Percentiles rank a stretch among this genome's conserved stretches.
Evolutionary conservation across 306 rosid genomes (phyloP).

Genomic region (Mucuna pruriens): DNA sequence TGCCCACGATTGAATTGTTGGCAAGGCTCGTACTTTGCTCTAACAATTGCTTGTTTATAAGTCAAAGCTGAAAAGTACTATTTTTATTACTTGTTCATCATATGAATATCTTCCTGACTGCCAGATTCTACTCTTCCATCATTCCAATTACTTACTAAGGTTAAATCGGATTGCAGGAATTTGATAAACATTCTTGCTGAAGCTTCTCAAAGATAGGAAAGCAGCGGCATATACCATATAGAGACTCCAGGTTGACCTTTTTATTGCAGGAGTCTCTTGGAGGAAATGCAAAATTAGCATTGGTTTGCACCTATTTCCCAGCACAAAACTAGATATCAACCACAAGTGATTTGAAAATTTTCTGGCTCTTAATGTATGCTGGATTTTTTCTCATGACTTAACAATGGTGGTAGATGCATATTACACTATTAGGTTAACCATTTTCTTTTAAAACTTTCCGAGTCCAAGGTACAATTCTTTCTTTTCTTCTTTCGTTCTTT

Average conservation of each 20-base stretch:
- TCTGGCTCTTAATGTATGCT: background rate
- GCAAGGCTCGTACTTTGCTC: background rate
- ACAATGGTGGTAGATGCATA: conserved; percentile 65
- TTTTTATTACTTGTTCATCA: background rate
- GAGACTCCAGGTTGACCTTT: conserved; percentile 93
- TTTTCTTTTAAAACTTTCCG: no score
- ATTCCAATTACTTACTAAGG: conserved; percentile 23
- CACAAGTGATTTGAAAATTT: background rate
- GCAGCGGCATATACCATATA: conserved; percentile 91
- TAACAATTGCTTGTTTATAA: conserved; percentile 3
- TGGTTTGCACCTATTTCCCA: conserved; percentile 96
- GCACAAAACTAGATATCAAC: conserved; percentile 64
- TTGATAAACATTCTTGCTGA: conserved; percentile 96
- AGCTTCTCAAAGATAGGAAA: conserved; percentile 92
- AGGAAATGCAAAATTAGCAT: conserved; percentile 89
- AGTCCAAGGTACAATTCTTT: no score
- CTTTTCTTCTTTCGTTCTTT: no score
- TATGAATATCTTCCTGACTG: conserved; percentile 18
- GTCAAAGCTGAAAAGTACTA: background rate
- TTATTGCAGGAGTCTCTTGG: conserved; percentile 96
- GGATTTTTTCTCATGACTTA: conserved; percentile 40
- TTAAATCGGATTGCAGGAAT: conserved; percentile 67
- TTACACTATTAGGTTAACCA: no score
- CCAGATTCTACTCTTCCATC: conserved; percentile 23
- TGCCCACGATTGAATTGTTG: background rate